Base-by-base conservation (phyloP, 2,329 filamentous ascomycete genomes). In the Cladosporium halotolerans region DNA sequence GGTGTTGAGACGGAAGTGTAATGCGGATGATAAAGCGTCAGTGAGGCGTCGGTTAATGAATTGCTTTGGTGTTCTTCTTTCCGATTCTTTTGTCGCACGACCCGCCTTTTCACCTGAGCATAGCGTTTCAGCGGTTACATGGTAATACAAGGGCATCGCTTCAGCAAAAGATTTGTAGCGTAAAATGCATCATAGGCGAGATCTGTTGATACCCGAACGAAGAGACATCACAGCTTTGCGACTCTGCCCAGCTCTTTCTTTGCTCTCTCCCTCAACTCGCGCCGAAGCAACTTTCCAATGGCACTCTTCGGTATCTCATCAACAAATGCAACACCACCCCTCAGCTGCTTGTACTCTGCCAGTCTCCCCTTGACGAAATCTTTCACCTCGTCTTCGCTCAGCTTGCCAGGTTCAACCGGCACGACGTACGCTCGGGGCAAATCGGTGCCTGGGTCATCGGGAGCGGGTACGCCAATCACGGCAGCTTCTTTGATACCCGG, bases 1-100 rank as follows among this genome's bases (percentile, higher is more conserved):
- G 82, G 80, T 1, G 75, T 88, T 59, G 85, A 88, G 74, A 88
- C 83, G 14, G 85, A 89, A 70, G 82, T 84, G 38, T 88, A 19
- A 51, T 39, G 36, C n/a, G 4, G 36, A 39, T 39, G 36, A 4
- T 39, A 9, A n/a, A 8, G 8, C 8, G 36, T 14, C n/a, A 9
- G n/a, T 14, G 10, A n/a, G 7, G n/a, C n/a, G n/a, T 39, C 7
- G n/a, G 11, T 8, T 39, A 13, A 8, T 39, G 36, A 4, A 14
- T 14, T 4, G 16, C 5, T 28, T 28, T 36, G 34, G 10, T 1
- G 3, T 6, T 11, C 6, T 36, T 11, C 34, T 36, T 36, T 36
- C n/a, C 10, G 34, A n/a, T 39, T 13, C n/a, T 14, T 39, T 39
- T 39, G 3, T 6, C 36, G 34, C 10, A 36, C 6, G 10, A n/a